phyloP scores from a whole-genome alignment of 2,329 filamentous ascomycete genomes.

The Thielaviopsis musarum region DNA sequence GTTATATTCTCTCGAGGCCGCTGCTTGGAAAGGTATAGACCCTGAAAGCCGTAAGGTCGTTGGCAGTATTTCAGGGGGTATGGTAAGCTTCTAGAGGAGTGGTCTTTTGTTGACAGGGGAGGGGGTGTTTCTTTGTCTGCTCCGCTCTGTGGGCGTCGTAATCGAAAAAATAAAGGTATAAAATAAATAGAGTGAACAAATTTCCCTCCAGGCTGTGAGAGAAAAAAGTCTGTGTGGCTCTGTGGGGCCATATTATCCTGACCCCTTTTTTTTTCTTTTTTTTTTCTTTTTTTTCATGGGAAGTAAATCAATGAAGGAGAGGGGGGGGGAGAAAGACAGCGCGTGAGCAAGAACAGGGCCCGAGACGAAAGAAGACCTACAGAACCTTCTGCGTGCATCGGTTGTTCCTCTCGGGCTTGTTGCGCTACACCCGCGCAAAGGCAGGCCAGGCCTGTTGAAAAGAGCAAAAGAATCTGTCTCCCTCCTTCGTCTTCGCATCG shows the following conservation, averaged over 20 bases:
- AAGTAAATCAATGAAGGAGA: background rate
- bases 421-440: background rate
- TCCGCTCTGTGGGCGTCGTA: background rate
- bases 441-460: background rate
- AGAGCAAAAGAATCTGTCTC: background rate
- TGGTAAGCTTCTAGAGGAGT: background rate
- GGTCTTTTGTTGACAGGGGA: background rate
- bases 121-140: background rate
- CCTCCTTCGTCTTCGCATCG: background rate
- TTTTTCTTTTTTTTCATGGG: background rate
- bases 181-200: background rate
- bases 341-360: background rate
- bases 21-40: background rate
- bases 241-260: background rate
- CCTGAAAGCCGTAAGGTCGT: background rate
- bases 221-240: background rate
- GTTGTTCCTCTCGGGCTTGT: background rate
- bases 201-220: background rate
- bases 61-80: slow-evolving; percentile 3
- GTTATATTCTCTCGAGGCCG: slow-evolving; percentile 1
- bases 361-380: background rate
- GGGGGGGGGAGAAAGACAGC: background rate
- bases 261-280: background rate
- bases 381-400: background rate
- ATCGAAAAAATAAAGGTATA: background rate